Percentiles rank a stretch among this genome's conserved stretches.
These are phyloP conservation scores for Garcia nutans DNA, from an alignment of 345 rosid species.

Conservation along the genomic window DNA sequence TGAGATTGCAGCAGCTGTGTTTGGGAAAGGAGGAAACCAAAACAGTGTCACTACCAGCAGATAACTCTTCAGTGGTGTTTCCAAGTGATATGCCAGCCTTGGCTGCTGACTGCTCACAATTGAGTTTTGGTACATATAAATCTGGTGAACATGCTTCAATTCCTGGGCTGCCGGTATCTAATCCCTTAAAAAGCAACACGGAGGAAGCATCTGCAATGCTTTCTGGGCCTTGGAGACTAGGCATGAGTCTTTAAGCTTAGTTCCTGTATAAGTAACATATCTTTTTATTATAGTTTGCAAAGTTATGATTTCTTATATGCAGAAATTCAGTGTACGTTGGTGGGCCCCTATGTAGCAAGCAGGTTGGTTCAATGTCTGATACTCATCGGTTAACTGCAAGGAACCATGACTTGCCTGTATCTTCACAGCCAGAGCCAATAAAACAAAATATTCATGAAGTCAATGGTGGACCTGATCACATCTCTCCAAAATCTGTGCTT, in stretches of 20 bases:
- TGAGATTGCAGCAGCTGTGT: slow-evolving; percentile 35
- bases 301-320: slow-evolving; percentile 17
- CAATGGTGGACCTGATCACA: slow-evolving; percentile 16
- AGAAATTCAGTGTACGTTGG: slow-evolving; percentile 28
- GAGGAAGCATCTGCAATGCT: slow-evolving; percentile 22
- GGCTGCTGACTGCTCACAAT: slow-evolving; percentile 48
- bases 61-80: slow-evolving; percentile 37
- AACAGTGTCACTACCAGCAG: slow-evolving; percentile 16
- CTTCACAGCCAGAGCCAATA: slow-evolving; percentile 22
- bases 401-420: slow-evolving; percentile 15
- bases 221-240: slow-evolving; percentile 26
- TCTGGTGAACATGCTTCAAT: slow-evolving; percentile 24
- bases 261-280: slow-evolving; percentile 4
- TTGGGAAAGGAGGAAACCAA: slow-evolving; percentile 25
- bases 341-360: slow-evolving; percentile 10
- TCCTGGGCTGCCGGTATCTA: slow-evolving; percentile 19
- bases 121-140: slow-evolving; percentile 55
- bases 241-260: slow-evolving; percentile 18
- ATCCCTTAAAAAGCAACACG: slow-evolving; percentile 17
- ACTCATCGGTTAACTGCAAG: slow-evolving; percentile 21
- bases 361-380: slow-evolving; percentile 24
- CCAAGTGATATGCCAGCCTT: slow-evolving; percentile 46
- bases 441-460: slow-evolving; percentile 24
- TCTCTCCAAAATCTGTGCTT: slow-evolving; percentile 10
- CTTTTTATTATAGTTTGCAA: slow-evolving; percentile 8